A percentile compares a stretch with the other conserved stretches of the same genome.
These are phyloP conservation scores for Xylaria intraflava DNA, from an alignment of 495 filamentous ascomycete genomes.

Conservation along the genomic window DNA sequence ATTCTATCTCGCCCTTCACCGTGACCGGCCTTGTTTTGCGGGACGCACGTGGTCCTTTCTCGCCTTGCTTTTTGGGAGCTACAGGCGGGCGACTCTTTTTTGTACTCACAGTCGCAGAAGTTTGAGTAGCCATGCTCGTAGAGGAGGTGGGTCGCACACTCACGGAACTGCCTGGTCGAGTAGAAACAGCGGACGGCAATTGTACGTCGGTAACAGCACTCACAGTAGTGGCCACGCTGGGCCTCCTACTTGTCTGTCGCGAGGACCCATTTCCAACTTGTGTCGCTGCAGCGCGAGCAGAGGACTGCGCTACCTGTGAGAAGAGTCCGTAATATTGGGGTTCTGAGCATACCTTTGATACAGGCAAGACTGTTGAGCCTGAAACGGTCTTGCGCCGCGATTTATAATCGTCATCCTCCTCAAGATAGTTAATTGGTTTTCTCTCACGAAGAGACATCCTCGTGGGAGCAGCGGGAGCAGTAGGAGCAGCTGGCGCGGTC, in stretches of 20 bases:
- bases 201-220: background rate
- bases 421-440: slow-evolving; percentile 43
- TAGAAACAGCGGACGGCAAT: slow-evolving; percentile 11
- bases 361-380: slow-evolving; percentile 41
- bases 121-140: slow-evolving; percentile 26
- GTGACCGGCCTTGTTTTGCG: slow-evolving; percentile 43
- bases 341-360: slow-evolving; percentile 37
- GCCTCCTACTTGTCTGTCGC: slow-evolving; percentile 29
- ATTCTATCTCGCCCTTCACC: slow-evolving; percentile 30
- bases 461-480: slow-evolving; percentile 40
- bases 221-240: slow-evolving; percentile 35
- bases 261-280: slow-evolving; percentile 25
- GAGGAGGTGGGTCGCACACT: slow-evolving; percentile 35
- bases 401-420: slow-evolving; percentile 50
- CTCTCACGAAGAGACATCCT: slow-evolving; percentile 69
- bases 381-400: slow-evolving; percentile 63
- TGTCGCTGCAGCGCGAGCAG: slow-evolving; percentile 30
- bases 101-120: slow-evolving; percentile 26
- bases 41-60: slow-evolving; percentile 24
- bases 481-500: slow-evolving; percentile 27
- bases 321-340: background rate
- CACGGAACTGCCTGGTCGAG: slow-evolving; percentile 32
- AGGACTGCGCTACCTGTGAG: slow-evolving; percentile 21
- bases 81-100: slow-evolving; percentile 42
- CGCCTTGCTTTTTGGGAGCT: slow-evolving; percentile 33